Percentiles rank a stretch among this genome's conserved stretches.
These are phyloP conservation scores for Russula griseocarnosa DNA, from an alignment of 768 basidiomycete genomes.

Conservation along the genomic window DNA sequence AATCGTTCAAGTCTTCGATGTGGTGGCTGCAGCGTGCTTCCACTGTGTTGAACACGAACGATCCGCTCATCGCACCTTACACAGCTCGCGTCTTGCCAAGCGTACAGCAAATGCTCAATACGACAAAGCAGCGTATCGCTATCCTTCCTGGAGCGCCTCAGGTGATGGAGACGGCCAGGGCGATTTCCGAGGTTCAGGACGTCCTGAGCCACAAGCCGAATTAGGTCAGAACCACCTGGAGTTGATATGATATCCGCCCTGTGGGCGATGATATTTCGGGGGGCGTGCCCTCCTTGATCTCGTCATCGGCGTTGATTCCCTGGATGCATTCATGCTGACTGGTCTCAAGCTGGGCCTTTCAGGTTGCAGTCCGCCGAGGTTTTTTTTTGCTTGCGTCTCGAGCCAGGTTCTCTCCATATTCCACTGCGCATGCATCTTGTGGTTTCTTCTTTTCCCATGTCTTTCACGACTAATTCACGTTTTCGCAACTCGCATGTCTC, in stretches of 20 bases:
- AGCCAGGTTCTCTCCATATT: not conserved
- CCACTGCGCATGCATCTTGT: conserved; percentile 7
- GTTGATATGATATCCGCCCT: conserved; percentile 12
- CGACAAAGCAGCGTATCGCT: conserved; percentile 73
- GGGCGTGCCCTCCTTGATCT: conserved; percentile 22
- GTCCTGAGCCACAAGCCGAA: conserved; percentile 48
- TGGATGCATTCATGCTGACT: conserved; percentile 19
- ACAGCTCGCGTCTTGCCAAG: conserved; percentile 76
- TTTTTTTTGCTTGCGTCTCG: conserved; percentile 1
- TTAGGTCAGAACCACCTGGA: conserved; percentile 3
- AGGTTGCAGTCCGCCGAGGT: conserved; percentile 25
- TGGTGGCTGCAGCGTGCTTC: conserved; percentile 86
- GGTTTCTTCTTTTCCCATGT: conserved; percentile 3
- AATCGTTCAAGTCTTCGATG: conserved; percentile 72
- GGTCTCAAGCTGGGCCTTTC: conserved; percentile 22
- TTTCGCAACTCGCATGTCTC: conserved; percentile 10
- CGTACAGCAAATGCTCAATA: conserved; percentile 70
- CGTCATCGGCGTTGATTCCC: conserved; percentile 25
- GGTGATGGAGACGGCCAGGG: conserved; percentile 62
- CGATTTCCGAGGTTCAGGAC: conserved; percentile 73
- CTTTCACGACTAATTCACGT: conserved; percentile 18
- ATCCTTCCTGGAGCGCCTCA: conserved; percentile 72
- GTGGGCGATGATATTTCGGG: conserved; percentile 15
- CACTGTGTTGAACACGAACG: conserved; percentile 66
- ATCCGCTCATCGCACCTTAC: conserved; percentile 78